Evolutionary conservation across 73 alveolate genomes (phyloP).

Genomic region (Uronychia setigera): DNA sequence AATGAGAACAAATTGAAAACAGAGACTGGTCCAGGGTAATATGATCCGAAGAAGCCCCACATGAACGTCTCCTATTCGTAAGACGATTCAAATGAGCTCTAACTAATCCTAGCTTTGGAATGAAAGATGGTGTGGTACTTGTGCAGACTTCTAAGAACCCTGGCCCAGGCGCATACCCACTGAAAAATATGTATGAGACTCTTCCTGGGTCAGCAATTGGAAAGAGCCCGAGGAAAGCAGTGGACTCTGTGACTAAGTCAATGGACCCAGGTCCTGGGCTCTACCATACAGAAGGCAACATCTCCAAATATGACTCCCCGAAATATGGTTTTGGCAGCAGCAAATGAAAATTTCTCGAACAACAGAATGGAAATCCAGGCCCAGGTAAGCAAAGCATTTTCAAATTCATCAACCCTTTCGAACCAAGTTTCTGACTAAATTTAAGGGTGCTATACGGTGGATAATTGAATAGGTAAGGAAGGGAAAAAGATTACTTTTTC

Average conservation of each 20-base stretch:
- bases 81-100: too few relatives aligned
- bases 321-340: not conserved
- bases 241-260: not conserved
- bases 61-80: slow-evolving; percentile 9
- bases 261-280: not conserved
- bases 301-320: not conserved
- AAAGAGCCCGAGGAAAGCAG: not conserved
- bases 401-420: too few relatives aligned
- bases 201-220: not conserved
- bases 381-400: too few relatives aligned
- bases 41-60: slow-evolving; percentile 20
- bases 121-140: not conserved
- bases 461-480: not conserved
- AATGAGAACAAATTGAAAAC: slow-evolving; percentile 16
- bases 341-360: not conserved
- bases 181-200: not conserved
- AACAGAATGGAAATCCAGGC: not conserved
- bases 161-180: not conserved
- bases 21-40: slow-evolving; percentile 39
- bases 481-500: not conserved
- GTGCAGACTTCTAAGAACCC: not conserved
- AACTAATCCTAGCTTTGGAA: not conserved
- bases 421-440: too few relatives aligned
- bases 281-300: not conserved
- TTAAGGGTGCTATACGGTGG: too few relatives aligned